Conservation (phyloP, 495 filamentous ascomycete genomes). For the Penicillium lagena region DNA sequence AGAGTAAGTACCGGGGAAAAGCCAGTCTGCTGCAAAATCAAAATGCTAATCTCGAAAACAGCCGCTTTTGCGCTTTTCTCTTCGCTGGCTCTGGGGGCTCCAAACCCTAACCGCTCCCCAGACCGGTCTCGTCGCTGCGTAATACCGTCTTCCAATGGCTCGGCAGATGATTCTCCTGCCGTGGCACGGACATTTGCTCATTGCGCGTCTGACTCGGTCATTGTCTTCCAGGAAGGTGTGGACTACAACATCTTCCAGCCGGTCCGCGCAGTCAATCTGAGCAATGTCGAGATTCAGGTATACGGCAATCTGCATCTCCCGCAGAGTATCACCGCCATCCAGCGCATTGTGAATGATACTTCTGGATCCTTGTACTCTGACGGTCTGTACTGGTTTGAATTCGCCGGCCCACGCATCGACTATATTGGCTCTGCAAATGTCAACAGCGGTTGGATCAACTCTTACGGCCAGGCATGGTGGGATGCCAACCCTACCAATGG, state of each 20-base stretch:
- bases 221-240: slow-evolving; percentile 27
- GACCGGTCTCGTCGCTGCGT: slow-evolving; percentile 10
- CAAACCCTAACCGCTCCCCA: not conserved
- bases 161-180: slow-evolving; percentile 28
- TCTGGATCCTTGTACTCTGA: slow-evolving; percentile 6
- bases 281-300: slow-evolving; percentile 34
- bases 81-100: slow-evolving; percentile 5
- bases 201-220: slow-evolving; percentile 26
- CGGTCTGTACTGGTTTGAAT: slow-evolving; percentile 25
- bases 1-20: too few species aligned
- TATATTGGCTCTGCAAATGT: slow-evolving; percentile 24
- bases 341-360: slow-evolving; percentile 23
- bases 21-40: not conserved
- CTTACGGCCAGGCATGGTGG: slow-evolving; percentile 41
- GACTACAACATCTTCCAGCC: slow-evolving; percentile 35
- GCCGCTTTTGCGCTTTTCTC: not conserved
- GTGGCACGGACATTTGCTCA: slow-evolving; percentile 20
- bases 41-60: slow-evolving; percentile 3
- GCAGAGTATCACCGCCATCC: slow-evolving; percentile 25
- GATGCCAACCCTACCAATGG: slow-evolving; percentile 31
- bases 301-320: slow-evolving; percentile 36
- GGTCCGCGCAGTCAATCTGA: slow-evolving; percentile 28
- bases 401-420: slow-evolving; percentile 26
- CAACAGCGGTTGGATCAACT: slow-evolving; percentile 37
- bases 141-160: slow-evolving; percentile 19